phyloP scores from a whole-genome alignment of 805 yeast genomes.

The Yarrowia sp. region DNA sequence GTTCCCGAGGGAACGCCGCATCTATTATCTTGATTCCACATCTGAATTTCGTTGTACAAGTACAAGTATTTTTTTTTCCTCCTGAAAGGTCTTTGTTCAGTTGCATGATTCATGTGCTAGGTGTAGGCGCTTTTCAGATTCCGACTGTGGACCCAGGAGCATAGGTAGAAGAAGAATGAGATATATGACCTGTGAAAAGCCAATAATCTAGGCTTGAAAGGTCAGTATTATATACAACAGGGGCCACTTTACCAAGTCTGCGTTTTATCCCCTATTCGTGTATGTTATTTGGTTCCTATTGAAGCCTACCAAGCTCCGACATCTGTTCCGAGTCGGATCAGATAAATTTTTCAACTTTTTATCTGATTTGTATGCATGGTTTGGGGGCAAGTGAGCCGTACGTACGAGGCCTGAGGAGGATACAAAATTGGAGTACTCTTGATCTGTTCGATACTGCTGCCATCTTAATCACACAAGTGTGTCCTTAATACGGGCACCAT shows the following conservation, averaged over 20 bases:
- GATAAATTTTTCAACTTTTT: constrained; percentile 3
- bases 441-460: too few relatives aligned
- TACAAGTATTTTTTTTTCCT: too few relatives aligned
- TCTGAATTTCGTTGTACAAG: not conserved
- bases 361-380: constrained; percentile 21
- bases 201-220: too few relatives aligned
- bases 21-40: not conserved
- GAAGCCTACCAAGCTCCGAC: too few relatives aligned
- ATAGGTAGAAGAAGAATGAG: too few relatives aligned
- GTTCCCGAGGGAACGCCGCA: not conserved
- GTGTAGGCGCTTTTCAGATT: not conserved
- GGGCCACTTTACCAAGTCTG: too few relatives aligned
- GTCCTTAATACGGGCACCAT: not conserved
- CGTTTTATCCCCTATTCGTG: too few relatives aligned
- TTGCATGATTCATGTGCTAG: not conserved
- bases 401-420: not conserved
- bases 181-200: too few relatives aligned
- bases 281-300: too few relatives aligned
- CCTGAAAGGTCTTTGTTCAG: not conserved
- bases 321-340: not conserved
- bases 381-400: constrained; percentile 18
- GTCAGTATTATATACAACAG: too few relatives aligned
- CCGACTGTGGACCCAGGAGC: not conserved
- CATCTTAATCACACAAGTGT: not conserved
- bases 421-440: not conserved